A percentile compares a stretch with the other conserved stretches of the same genome.
Evolutionary conservation across 2,329 filamentous ascomycete genomes (phyloP).

Genomic region (Penicillium sp.): DNA sequence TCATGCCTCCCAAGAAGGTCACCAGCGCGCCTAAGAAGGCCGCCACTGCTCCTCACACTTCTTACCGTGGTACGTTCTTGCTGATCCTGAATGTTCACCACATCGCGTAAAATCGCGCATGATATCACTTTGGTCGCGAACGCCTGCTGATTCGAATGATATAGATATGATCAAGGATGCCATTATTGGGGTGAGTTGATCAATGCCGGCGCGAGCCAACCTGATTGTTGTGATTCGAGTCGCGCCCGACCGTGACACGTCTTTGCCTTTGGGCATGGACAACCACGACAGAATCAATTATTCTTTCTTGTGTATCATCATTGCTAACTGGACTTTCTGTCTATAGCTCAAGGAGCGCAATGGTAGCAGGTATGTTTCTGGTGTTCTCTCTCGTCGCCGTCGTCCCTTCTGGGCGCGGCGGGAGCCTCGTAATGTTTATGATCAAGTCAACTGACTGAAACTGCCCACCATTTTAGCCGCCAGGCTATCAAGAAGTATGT

Average conservation of each 20-base stretch:
- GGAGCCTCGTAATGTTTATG: constrained; percentile 26
- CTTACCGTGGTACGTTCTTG: constrained; percentile 61
- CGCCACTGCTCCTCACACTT: constrained; percentile 55
- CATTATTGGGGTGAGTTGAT: constrained; percentile 64
- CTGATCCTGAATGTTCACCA: constrained; percentile 44
- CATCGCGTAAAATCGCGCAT: constrained; percentile 44
- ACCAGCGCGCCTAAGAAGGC: constrained; percentile 57
- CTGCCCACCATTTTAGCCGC: constrained; percentile 49
- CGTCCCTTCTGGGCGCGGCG: constrained; percentile 14
- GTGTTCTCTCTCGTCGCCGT: constrained; percentile 26
- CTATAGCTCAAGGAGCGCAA: constrained; percentile 65
- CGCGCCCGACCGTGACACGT: constrained; percentile 40
- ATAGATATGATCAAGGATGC: constrained; percentile 71
- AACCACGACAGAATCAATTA: constrained; percentile 24
- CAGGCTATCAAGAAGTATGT: constrained; percentile 74
- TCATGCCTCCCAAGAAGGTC: constrained; percentile 65
- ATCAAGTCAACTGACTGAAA: constrained; percentile 30
- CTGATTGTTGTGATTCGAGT: constrained; percentile 38
- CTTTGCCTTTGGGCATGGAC: constrained; percentile 22
- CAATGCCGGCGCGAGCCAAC: constrained; percentile 44
- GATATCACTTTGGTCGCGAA: constrained; percentile 49
- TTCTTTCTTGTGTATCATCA: constrained; percentile 24
- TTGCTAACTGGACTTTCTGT: constrained; percentile 49
- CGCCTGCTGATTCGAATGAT: constrained; percentile 50
- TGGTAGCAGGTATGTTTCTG: constrained; percentile 61